Evolutionary conservation across 495 filamentous ascomycete genomes (phyloP).

Genomic region (Penicillium parvum): DNA sequence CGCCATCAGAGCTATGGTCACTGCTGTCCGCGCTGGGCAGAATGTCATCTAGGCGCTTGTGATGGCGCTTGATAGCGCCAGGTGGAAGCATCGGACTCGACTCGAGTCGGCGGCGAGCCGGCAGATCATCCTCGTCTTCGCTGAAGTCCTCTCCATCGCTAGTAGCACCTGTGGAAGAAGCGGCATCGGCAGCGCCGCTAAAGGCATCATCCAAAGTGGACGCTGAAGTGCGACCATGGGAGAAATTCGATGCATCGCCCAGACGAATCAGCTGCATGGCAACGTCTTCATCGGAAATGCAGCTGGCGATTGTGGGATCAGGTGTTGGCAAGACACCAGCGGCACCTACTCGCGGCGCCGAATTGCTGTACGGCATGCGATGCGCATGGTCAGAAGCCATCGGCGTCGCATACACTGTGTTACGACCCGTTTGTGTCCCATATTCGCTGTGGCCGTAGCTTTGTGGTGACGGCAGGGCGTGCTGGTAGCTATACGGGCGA

Average conservation of each 20-base stretch:
- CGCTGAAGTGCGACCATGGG: conserved; percentile 84
- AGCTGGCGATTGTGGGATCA: conserved; percentile 89
- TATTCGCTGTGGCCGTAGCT: conserved; percentile 60
- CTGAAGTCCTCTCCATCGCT: conserved; percentile 74
- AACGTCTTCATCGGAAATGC: conserved; percentile 96
- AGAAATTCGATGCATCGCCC: conserved; percentile 86
- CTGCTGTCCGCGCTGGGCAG: conserved; percentile 64
- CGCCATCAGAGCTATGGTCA: conserved; percentile 62
- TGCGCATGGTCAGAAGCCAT: conserved; percentile 58
- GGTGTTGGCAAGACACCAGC: conserved; percentile 80
- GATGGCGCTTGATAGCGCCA: conserved; percentile 47
- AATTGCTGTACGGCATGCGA: conserved; percentile 51
- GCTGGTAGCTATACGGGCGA: conserved; percentile 66
- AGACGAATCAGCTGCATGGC: conserved; percentile 93
- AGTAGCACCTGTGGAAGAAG: conserved; percentile 78
- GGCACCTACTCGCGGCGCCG: conserved; percentile 37
- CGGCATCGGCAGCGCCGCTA: conserved; percentile 78
- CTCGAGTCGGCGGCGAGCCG: conserved; percentile 58
- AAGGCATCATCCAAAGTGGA: conserved; percentile 90
- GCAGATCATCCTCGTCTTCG: conserved; percentile 64
- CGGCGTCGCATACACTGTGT: conserved; percentile 46
- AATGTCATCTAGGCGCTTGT: conserved; percentile 57
- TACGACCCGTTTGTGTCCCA: conserved; percentile 33
- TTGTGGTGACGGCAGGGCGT: conserved; percentile 73
- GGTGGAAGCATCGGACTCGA: conserved; percentile 50